Conservation (phyloP, 1,284 basidiomycete species). For the Golubevia sp. region DNA sequence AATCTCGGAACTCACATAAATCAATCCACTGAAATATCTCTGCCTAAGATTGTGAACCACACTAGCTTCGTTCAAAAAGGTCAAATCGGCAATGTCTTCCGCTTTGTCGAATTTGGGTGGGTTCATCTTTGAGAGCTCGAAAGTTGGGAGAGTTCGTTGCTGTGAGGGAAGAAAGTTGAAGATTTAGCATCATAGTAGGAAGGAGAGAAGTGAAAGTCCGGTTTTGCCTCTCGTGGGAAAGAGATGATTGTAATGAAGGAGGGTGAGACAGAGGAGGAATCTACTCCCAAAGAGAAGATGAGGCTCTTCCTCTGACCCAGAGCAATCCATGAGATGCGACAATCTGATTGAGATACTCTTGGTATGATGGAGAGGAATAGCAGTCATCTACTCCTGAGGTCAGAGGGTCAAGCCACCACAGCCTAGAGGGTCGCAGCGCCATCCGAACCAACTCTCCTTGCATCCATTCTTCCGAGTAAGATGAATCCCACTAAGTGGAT, state of each 20-base stretch:
- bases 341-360: too few species aligned
- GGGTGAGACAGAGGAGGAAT: constrained; percentile 1
- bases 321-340: too few species aligned
- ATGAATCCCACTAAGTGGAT: too few species aligned
- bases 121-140: constrained; percentile 67
- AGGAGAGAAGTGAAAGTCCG: not conserved
- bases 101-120: constrained; percentile 98
- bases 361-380: too few species aligned
- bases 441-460: too few species aligned
- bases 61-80: constrained; percentile 96
- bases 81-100: constrained; percentile 97
- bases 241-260: not conserved
- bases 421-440: too few species aligned
- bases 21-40: constrained; percentile 87
- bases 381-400: too few species aligned
- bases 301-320: too few species aligned
- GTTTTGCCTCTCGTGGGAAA: not conserved
- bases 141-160: constrained; percentile 33
- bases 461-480: too few species aligned
- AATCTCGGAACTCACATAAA: constrained; percentile 83
- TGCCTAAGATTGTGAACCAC: constrained; percentile 95
- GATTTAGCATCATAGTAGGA: not conserved
- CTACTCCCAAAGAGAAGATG: too few species aligned
- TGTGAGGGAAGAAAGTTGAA: not conserved
- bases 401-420: too few species aligned